Conservation (phyloP, 1,284 basidiomycete species). For the Ganoderma meredithae region DNA sequence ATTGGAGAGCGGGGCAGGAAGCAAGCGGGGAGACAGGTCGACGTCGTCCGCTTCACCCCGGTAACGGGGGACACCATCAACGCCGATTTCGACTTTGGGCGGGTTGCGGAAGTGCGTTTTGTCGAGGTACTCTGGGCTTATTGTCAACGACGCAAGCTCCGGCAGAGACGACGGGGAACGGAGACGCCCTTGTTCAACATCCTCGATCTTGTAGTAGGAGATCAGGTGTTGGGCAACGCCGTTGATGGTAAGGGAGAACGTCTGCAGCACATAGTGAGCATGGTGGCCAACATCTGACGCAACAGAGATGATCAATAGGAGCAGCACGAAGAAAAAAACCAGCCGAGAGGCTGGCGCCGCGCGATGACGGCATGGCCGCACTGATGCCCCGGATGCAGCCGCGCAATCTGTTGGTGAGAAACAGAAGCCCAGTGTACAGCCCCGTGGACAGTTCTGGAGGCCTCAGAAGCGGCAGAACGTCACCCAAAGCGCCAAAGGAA, state of each 20-base stretch:
- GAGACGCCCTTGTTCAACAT: constrained; percentile 88
- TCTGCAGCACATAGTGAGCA: constrained; percentile 55
- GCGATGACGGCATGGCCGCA: constrained; percentile 12
- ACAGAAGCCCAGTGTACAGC: constrained; percentile 22
- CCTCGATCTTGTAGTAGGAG: constrained; percentile 94
- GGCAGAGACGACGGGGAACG: constrained; percentile 89
- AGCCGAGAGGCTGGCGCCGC: background rate
- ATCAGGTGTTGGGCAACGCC: constrained; percentile 94
- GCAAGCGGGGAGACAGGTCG: constrained; percentile 54
- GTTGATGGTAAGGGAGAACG: constrained; percentile 88
- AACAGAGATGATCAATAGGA: background rate
- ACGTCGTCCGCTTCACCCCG: constrained; percentile 79
- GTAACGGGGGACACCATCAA: constrained; percentile 85
- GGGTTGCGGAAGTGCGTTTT: constrained; percentile 92
- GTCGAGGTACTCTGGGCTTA: constrained; percentile 89
- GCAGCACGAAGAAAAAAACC: background rate
- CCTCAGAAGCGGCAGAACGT: constrained; percentile 14
- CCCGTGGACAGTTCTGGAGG: constrained; percentile 16
- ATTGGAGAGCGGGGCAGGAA: constrained; percentile 57
- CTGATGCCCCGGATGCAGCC: constrained; percentile 5
- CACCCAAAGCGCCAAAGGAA: constrained; percentile 12
- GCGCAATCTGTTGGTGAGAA: constrained; percentile 28
- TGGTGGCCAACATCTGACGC: background rate
- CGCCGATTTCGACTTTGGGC: constrained; percentile 85
- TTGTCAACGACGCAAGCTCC: constrained; percentile 86